Conservation (phyloP, 768 basidiomycete species). For the Harrya chromipes region DNA sequence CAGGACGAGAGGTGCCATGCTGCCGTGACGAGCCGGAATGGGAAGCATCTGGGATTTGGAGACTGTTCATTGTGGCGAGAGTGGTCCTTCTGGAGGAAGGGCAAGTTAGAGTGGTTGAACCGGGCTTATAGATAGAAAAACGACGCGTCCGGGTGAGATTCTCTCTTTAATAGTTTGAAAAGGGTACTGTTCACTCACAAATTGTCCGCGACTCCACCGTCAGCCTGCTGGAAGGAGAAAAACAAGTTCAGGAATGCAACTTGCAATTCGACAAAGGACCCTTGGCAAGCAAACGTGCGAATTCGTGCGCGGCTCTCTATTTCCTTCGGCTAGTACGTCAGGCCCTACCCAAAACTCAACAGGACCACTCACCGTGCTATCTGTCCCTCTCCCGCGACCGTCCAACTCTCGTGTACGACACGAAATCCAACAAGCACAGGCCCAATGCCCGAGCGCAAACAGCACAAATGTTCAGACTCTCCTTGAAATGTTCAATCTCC, state of each 20-base stretch:
- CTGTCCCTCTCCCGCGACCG: not conserved
- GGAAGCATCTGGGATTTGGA: conserved; percentile 45
- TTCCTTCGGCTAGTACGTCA: conserved; percentile 13
- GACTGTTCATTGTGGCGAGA: conserved; percentile 25
- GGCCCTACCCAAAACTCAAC: not conserved
- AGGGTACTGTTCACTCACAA: conserved; percentile 11
- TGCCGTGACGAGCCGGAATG: conserved; percentile 42
- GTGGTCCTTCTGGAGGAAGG: not conserved
- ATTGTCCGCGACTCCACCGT: not conserved
- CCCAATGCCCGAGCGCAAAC: not conserved
- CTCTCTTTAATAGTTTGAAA: too few species aligned
- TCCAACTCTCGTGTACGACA: not conserved
- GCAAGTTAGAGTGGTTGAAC: too few species aligned
- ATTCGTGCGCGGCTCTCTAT: conserved; percentile 20
- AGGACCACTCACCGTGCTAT: conserved; percentile 7
- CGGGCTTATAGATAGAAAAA: not conserved
- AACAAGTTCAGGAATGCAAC: not conserved
- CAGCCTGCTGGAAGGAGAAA: conserved; percentile 12
- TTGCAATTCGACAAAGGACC: not conserved
- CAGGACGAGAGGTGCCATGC: conserved; percentile 44
- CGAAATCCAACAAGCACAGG: not conserved
- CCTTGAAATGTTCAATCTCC: conserved; percentile 20
- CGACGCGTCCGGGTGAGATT: not conserved
- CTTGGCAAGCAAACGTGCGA: conserved; percentile 26
- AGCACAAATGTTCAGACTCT: conserved; percentile 4